Evolutionary conservation across 306 rosid species (phyloP), one percentile per base, ranked within the genome.

Genomic region (Vicia faba): DNA sequence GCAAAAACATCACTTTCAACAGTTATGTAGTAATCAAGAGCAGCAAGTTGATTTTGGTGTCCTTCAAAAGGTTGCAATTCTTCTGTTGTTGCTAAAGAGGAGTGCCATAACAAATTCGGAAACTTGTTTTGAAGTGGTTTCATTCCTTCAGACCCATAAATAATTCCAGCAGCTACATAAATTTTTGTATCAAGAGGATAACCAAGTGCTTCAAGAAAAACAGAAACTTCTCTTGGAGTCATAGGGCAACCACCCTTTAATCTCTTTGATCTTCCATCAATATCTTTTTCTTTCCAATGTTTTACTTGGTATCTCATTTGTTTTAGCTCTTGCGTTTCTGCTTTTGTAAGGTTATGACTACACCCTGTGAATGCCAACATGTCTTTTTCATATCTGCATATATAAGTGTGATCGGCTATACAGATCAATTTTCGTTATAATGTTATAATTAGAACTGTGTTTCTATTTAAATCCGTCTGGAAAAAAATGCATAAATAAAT

Each of bases 331-430:
- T 19, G 4, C 0, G 81, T 66, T 76, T 89, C 91, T 7, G n/a
- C 45, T 67, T 11, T 44, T 51, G 78, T 83, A 1, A 87, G 75
- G 49, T 83, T 84, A 79, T 87, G 85, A 66, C 84, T 82, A 61
- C 91, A 89, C 11, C 96, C 89, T 29, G 89, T 83, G 85, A 87
- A 89, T 57, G 91, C 88, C 41, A 89, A 89, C 93, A 89, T 87
- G 80, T 84, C 93, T 81, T 79, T 87, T 75, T 89, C 96, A 66
- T 89, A 86, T 73, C 91, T 86, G 74, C 81, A 68, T 54, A 11
- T 50, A 44, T 16, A 23, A n/a, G n/a, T n/a, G n/a, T n/a, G n/a
- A n/a, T n/a, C n/a, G n/a, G n/a, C n/a, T n/a, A n/a, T n/a, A n/a
- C n/a, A 2, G 23, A 20, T 20, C 29, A 26, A 26, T 3, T 26